Percentiles rank a stretch among this genome's conserved stretches.
These are phyloP conservation scores for Suillus discolor DNA, from an alignment of 768 basidiomycete species.

Conservation along the genomic window DNA sequence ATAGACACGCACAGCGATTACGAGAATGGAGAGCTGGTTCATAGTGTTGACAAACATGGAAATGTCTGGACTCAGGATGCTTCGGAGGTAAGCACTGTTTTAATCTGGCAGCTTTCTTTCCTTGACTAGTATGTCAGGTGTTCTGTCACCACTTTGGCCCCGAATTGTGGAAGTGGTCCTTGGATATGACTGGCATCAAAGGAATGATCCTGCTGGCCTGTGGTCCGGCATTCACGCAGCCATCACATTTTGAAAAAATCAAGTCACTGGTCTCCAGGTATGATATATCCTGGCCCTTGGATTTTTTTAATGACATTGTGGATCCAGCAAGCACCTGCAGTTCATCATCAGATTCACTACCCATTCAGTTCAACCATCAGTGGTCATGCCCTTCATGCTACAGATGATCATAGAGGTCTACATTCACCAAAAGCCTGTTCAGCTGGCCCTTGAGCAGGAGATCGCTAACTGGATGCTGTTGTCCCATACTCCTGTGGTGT, in stretches of 20 bases:
- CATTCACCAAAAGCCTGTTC: not conserved
- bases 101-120: not conserved
- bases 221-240: too few relatives aligned
- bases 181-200: not conserved
- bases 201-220: not conserved
- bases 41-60: not conserved
- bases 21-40: not conserved
- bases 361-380: not conserved
- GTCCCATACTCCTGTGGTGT: not conserved
- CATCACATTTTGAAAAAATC: too few relatives aligned
- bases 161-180: not conserved
- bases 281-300: too few relatives aligned
- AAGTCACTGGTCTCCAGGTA: too few relatives aligned
- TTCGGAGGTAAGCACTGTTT: not conserved
- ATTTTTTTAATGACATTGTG: too few relatives aligned
- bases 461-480: not conserved
- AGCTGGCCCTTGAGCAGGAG: not conserved
- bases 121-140: not conserved
- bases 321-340: not conserved
- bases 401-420: not conserved
- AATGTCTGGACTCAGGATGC: not conserved
- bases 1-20: not conserved
- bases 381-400: not conserved
- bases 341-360: not conserved
- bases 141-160: not conserved